Conservation (phyloP, 257 asterid species). For the Solanum appendiculatum region DNA sequence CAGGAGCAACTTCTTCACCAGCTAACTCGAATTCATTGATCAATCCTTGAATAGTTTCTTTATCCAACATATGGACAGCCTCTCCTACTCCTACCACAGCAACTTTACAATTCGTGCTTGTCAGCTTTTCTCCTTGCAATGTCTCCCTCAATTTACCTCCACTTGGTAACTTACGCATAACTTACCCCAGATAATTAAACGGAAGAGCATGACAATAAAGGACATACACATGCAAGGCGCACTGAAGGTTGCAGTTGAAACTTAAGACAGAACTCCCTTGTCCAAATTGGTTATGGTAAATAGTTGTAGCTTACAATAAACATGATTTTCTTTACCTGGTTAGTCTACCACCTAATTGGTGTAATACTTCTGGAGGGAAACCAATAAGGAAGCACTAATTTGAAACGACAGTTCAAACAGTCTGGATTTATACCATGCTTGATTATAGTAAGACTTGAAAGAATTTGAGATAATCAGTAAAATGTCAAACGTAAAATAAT, state of each 20-base stretch:
- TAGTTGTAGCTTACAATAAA: too few species aligned
- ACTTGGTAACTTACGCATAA: background rate
- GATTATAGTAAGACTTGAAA: too few species aligned
- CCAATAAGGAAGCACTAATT: too few species aligned
- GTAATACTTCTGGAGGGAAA: too few species aligned
- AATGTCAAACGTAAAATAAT: too few species aligned
- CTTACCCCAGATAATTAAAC: background rate
- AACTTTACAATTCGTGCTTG: slow-evolving; percentile 74
- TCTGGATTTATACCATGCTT: too few species aligned
- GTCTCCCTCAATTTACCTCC: slow-evolving; percentile 65
- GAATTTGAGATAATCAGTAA: too few species aligned
- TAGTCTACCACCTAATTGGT: too few species aligned
- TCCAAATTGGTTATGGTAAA: too few species aligned
- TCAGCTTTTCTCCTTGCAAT: slow-evolving; percentile 84
- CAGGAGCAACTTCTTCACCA: slow-evolving; percentile 58
- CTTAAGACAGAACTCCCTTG: too few species aligned
- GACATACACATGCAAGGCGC: background rate
- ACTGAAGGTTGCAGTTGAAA: background rate
- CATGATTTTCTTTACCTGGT: too few species aligned
- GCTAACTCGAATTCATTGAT: slow-evolving; percentile 72
- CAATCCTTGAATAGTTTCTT: slow-evolving; percentile 57
- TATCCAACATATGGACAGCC: slow-evolving; percentile 60
- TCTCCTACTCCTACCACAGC: slow-evolving; percentile 68
- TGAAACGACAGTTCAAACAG: too few species aligned
- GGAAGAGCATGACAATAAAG: background rate